Evolutionary conservation across 371 early-diverging fungal genomes (phyloP).

Genomic region (Blakeslea trispora): DNA sequence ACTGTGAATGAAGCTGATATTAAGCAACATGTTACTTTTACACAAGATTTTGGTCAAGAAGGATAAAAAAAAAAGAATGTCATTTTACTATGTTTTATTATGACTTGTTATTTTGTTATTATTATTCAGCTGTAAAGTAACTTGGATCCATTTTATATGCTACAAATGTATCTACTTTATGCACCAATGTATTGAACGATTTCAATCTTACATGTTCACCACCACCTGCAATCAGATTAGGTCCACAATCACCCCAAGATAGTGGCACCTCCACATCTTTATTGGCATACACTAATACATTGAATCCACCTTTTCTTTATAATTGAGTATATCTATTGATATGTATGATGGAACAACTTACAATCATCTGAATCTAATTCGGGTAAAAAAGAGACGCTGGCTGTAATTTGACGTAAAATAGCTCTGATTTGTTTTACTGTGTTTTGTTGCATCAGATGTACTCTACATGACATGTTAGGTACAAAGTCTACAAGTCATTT

Average conservation of each 20-base stretch:
- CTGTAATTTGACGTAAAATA: constrained; percentile 89
- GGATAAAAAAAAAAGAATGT: constrained; percentile 5
- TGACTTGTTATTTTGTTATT: not conserved
- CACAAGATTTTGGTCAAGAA: constrained; percentile 78
- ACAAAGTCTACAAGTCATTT: too few species aligned
- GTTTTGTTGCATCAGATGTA: constrained; percentile 59
- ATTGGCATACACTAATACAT: constrained; percentile 87
- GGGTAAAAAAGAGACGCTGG: constrained; percentile 88
- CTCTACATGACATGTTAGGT: too few species aligned
- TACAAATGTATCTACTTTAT: constrained; percentile 84
- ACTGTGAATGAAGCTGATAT: constrained; percentile 87
- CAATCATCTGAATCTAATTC: constrained; percentile 80
- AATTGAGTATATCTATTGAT: not conserved
- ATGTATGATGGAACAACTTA: constrained; percentile 41
- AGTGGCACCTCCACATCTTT: constrained; percentile 84
- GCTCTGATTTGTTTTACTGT: constrained; percentile 71
- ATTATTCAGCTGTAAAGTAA: constrained; percentile 20
- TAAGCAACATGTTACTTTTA: constrained; percentile 82
- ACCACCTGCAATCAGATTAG: constrained; percentile 71
- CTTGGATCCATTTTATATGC: constrained; percentile 65
- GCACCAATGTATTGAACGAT: constrained; percentile 79
- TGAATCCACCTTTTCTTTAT: constrained; percentile 71
- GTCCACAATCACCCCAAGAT: constrained; percentile 85
- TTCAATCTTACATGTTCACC: constrained; percentile 84
- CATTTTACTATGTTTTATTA: too few species aligned